Conservation (phyloP, 2,329 filamentous ascomycete species). For the Zasmidium cellare region DNA sequence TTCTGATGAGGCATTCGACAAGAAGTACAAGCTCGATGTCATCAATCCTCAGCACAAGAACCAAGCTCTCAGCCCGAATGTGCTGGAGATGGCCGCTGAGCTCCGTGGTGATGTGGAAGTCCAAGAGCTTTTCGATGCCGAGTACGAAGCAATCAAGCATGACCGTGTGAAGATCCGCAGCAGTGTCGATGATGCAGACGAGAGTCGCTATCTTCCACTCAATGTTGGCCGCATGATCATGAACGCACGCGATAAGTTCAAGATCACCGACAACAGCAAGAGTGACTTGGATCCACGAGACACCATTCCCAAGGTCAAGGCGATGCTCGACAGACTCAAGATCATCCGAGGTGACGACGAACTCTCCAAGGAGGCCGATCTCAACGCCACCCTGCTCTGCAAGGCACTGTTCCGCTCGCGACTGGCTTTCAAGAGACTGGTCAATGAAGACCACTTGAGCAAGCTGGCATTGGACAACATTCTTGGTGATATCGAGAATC, state of each 20-base stretch:
- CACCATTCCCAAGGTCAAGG: conserved; percentile 76
- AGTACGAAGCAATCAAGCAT: conserved; percentile 76
- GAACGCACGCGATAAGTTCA: conserved; percentile 85
- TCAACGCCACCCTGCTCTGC: conserved; percentile 85
- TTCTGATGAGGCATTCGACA: conserved; percentile 74
- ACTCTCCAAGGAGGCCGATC: conserved; percentile 82
- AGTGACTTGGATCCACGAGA: conserved; percentile 89
- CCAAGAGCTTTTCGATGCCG: conserved; percentile 81
- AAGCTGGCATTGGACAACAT: conserved; percentile 92
- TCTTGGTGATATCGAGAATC: conserved; percentile 82
- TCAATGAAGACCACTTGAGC: conserved; percentile 80
- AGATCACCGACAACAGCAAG: conserved; percentile 78
- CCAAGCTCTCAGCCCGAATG: conserved; percentile 63
- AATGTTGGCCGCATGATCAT: conserved; percentile 91
- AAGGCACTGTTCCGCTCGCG: conserved; percentile 88
- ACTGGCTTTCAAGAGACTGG: conserved; percentile 89
- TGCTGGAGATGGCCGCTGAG: conserved; percentile 83
- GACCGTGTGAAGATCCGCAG: conserved; percentile 78
- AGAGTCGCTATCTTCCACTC: conserved; percentile 86
- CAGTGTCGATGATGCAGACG: conserved; percentile 69
- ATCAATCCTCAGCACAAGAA: conserved; percentile 62
- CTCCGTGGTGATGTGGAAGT: conserved; percentile 84
- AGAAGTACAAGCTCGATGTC: conserved; percentile 81
- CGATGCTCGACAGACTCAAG: conserved; percentile 72
- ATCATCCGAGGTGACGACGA: conserved; percentile 83